Conservation (phyloP, 331 rosid species). For the Prunus yedoensis region DNA sequence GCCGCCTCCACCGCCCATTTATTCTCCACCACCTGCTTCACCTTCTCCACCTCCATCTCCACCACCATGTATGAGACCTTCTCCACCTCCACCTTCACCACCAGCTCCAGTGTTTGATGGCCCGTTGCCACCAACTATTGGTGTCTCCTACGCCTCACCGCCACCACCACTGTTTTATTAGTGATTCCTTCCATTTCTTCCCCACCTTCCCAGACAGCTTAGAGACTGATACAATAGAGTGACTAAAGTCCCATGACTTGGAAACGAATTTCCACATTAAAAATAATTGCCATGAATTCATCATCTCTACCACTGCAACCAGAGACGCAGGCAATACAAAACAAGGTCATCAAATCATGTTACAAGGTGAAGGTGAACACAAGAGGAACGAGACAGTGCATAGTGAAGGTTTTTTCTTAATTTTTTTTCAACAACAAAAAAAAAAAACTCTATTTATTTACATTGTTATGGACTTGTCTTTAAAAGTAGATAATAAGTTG, state of each 20-base stretch:
- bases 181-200: constrained; percentile 13
- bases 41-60: constrained; percentile 13
- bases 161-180: constrained; percentile 23
- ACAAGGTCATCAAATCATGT: neutral
- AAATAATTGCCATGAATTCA: constrained; percentile 4
- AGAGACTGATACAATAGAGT: neutral
- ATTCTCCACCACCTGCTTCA: neutral
- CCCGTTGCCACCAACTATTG: constrained; percentile 6
- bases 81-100: constrained; percentile 18
- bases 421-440: neutral
- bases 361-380: neutral
- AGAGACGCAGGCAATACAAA: neutral
- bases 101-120: constrained; percentile 17
- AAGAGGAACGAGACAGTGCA: neutral
- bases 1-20: neutral
- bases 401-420: neutral
- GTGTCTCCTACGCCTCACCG: constrained; percentile 8
- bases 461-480: neutral
- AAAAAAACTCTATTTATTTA: neutral
- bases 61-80: constrained; percentile 14
- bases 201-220: constrained; percentile 1
- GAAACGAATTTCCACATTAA: neutral
- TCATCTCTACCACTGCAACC: constrained; percentile 14
- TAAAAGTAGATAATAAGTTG: constrained; percentile 13
- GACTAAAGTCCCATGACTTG: neutral